Percentiles rank a stretch among this genome's conserved stretches.
phyloP scores from a whole-genome alignment of 1,139 yeast species.

The Pneumocystis murina region DNA sequence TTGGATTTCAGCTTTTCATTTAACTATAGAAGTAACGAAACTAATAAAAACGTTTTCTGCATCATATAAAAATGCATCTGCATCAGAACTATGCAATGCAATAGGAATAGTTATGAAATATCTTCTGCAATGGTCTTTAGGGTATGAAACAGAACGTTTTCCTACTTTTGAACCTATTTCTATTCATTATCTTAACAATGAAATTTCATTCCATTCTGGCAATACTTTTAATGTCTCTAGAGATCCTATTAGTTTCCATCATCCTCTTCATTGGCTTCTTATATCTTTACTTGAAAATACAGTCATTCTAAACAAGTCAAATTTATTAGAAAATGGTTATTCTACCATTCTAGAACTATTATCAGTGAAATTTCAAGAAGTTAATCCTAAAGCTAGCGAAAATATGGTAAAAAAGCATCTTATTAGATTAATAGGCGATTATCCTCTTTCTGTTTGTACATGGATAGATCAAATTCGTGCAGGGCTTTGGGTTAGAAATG shows the following conservation, averaged over 20 bases:
- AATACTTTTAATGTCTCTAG: constrained; percentile 27
- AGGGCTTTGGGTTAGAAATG: constrained; percentile 87
- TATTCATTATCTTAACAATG: constrained; percentile 21
- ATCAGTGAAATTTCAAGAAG: neutral
- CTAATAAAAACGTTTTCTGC: constrained; percentile 26
- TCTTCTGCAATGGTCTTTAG: constrained; percentile 22
- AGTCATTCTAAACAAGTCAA: constrained; percentile 4
- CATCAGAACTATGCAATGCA: constrained; percentile 10
- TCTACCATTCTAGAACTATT: neutral
- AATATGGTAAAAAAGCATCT: neutral
- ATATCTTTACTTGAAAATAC: constrained; percentile 54
- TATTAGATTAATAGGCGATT: constrained; percentile 17
- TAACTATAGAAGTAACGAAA: constrained; percentile 36
- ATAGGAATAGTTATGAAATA: constrained; percentile 18
- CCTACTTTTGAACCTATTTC: constrained; percentile 5
- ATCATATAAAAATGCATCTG: constrained; percentile 18
- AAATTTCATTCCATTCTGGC: constrained; percentile 3
- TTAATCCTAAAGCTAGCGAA: neutral
- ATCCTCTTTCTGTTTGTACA: constrained; percentile 63
- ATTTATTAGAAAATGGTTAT: neutral
- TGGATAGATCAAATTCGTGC: constrained; percentile 57
- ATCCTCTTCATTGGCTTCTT: constrained; percentile 62
- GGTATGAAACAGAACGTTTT: constrained; percentile 9
- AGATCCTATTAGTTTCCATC: constrained; percentile 54
- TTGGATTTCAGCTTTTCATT: constrained; percentile 68